Conservation (phyloP, 139 green algal genomes). For the Chlamydomonas incerta region DNA sequence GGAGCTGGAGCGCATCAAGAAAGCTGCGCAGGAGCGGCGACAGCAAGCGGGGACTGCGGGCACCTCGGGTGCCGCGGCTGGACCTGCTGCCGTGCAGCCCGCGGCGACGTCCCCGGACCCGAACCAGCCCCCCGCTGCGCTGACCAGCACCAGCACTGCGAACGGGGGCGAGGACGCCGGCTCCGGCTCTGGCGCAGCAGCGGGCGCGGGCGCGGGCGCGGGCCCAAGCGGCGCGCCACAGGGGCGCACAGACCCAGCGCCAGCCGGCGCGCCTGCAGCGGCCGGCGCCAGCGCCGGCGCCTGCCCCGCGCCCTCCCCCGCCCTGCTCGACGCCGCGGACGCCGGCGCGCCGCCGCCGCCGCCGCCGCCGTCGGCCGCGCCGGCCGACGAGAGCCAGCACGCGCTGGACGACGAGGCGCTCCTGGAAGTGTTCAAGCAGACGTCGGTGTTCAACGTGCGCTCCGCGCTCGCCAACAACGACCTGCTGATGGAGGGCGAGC, state of each 20-base stretch:
- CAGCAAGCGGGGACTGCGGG: slow-evolving; percentile 22
- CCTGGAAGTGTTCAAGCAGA: slow-evolving; percentile 89
- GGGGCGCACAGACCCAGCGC: not conserved
- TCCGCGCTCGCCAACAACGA: slow-evolving; percentile 75
- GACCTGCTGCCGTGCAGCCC: too few relatives aligned
- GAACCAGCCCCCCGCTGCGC: not conserved
- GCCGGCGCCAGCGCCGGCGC: too few relatives aligned
- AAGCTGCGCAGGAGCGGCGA: not conserved
- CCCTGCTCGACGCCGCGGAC: too few relatives aligned
- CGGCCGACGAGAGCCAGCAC: not conserved
- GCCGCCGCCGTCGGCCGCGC: too few relatives aligned
- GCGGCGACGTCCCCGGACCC: not conserved
- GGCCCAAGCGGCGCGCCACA: not conserved
- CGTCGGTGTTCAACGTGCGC: slow-evolving; percentile 88
- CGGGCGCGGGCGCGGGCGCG: too few relatives aligned
- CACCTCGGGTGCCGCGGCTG: too few relatives aligned
- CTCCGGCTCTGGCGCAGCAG: too few relatives aligned
- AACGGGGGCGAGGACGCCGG: too few relatives aligned
- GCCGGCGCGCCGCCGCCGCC: too few relatives aligned
- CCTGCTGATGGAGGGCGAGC: not conserved
- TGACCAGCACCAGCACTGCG: not conserved
- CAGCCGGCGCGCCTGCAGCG: too few relatives aligned
- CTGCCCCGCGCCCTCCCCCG: too few relatives aligned
- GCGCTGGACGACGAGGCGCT: slow-evolving; percentile 71
- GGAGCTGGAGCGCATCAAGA: slow-evolving; percentile 84